Evolutionary conservation across 208 protist species (phyloP).

Genomic region (Leishmania mexicana): DNA sequence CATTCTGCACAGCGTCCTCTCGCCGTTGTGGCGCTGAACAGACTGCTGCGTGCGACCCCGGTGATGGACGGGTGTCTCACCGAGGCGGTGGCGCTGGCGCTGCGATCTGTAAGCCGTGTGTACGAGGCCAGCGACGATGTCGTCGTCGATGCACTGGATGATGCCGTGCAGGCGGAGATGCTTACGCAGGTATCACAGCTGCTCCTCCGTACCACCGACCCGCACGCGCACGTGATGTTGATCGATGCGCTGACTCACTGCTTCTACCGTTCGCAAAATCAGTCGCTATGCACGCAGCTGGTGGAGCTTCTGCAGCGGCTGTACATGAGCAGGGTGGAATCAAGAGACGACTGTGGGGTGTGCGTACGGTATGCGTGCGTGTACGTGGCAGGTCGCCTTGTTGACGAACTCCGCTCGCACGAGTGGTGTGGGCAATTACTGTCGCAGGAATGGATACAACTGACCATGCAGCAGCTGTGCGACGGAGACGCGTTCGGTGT

Average conservation of each 20-base stretch:
- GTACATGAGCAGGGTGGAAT: not conserved
- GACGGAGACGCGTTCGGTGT: conserved; percentile 20
- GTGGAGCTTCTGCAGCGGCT: conserved; percentile 23
- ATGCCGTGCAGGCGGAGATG: conserved; percentile 18
- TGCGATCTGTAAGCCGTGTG: conserved; percentile 31
- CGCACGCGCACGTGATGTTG: conserved; percentile 25
- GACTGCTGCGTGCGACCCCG: conserved; percentile 20
- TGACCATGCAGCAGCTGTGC: conserved; percentile 13
- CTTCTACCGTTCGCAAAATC: conserved; percentile 24
- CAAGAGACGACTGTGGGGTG: conserved; percentile 1
- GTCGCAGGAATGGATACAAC: conserved; percentile 6
- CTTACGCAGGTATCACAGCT: conserved; percentile 29
- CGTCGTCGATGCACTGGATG: conserved; percentile 29
- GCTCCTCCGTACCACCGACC: conserved; percentile 20
- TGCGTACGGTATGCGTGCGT: conserved; percentile 28
- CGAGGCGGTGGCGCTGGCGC: conserved; percentile 23
- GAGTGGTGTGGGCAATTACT: conserved; percentile 23
- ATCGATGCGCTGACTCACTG: conserved; percentile 29
- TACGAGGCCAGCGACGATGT: conserved; percentile 25
- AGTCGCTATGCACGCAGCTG: conserved; percentile 24
- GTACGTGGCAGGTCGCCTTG: conserved; percentile 24
- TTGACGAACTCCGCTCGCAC: conserved; percentile 17
- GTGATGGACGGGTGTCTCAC: conserved; percentile 18
- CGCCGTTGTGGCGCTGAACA: conserved; percentile 13
- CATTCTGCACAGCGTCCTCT: conserved; percentile 23